Conservation (phyloP, 805 yeast species). For the Myxozyma lipomycoides region DNA sequence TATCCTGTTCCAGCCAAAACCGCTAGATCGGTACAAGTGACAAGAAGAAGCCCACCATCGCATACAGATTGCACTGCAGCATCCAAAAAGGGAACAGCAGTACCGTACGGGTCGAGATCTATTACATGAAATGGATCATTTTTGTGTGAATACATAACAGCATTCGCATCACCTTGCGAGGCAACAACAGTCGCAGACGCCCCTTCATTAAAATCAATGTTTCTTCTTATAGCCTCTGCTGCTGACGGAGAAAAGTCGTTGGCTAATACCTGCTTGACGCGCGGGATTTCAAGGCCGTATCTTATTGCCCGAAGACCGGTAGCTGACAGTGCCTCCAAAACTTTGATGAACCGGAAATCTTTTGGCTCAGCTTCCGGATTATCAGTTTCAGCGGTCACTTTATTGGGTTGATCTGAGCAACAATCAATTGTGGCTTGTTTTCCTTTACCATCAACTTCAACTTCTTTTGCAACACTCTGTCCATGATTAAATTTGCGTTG, state of each 20-base stretch:
- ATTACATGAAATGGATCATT: conserved; percentile 63
- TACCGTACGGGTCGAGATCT: conserved; percentile 96
- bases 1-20: conserved; percentile 94
- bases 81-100: conserved; percentile 94
- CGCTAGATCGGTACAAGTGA: conserved; percentile 95
- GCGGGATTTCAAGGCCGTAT: conserved; percentile 86
- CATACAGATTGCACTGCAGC: conserved; percentile 80
- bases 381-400: conserved; percentile 7
- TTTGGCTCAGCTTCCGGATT: conserved; percentile 3
- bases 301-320: conserved; percentile 92
- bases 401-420: too few relatives aligned
- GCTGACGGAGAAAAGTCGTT: conserved; percentile 87
- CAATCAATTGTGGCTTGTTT: too few relatives aligned
- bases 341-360: conserved; percentile 51
- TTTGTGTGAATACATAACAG: conserved; percentile 55
- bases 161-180: conserved; percentile 87
- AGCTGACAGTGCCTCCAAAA: conserved; percentile 89
- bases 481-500: background rate
- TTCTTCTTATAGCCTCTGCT: conserved; percentile 70
- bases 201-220: conserved; percentile 58
- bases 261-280: conserved; percentile 70
- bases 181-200: conserved; percentile 56
- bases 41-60: conserved; percentile 79
- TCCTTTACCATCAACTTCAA: background rate
- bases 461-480: background rate